Conservation (phyloP, 176 grass and related monocot genomes). For the Zizania latifolia region DNA sequence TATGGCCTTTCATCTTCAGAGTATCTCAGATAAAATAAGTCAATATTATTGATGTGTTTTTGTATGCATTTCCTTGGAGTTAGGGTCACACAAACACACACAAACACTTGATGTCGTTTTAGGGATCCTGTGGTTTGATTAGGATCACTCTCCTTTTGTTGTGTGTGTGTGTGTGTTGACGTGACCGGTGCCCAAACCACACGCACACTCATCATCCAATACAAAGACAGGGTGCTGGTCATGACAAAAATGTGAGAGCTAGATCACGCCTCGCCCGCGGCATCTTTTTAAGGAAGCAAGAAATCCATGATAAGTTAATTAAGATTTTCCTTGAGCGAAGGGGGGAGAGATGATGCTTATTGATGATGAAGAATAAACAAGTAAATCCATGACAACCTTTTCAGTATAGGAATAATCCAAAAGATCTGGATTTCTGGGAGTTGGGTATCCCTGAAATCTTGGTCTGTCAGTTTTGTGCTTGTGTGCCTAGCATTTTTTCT, state of each 20-base stretch:
- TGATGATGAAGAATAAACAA: slow-evolving; percentile 8
- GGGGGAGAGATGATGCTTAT: neutral
- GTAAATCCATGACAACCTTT: neutral
- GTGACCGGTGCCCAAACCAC: slow-evolving; percentile 36
- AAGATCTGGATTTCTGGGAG: slow-evolving; percentile 13
- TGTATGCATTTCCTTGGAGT: slow-evolving; percentile 10
- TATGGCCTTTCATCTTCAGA: slow-evolving; percentile 10
- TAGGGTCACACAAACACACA: neutral
- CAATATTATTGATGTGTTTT: slow-evolving; percentile 20
- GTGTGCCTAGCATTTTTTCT: slow-evolving; percentile 19
- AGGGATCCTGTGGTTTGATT: slow-evolving; percentile 26
- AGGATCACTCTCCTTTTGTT: slow-evolving; percentile 29
- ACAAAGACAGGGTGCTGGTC: slow-evolving; percentile 44
- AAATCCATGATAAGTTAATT: slow-evolving; percentile 35
- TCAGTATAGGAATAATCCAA: slow-evolving; percentile 15
- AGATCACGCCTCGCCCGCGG: slow-evolving; percentile 22
- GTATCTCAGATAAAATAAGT: slow-evolving; percentile 20
- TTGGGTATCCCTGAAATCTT: slow-evolving; percentile 8
- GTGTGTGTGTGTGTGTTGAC: slow-evolving; percentile 30
- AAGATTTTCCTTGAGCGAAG: slow-evolving; percentile 17
- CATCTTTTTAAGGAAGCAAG: slow-evolving; percentile 45
- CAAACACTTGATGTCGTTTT: slow-evolving; percentile 6
- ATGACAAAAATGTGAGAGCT: slow-evolving; percentile 40
- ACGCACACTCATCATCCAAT: slow-evolving; percentile 39
- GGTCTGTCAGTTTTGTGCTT: slow-evolving; percentile 24